Evolutionary conservation across 2,329 filamentous ascomycete species (phyloP).

Genomic region (Diaporthe vexans): DNA sequence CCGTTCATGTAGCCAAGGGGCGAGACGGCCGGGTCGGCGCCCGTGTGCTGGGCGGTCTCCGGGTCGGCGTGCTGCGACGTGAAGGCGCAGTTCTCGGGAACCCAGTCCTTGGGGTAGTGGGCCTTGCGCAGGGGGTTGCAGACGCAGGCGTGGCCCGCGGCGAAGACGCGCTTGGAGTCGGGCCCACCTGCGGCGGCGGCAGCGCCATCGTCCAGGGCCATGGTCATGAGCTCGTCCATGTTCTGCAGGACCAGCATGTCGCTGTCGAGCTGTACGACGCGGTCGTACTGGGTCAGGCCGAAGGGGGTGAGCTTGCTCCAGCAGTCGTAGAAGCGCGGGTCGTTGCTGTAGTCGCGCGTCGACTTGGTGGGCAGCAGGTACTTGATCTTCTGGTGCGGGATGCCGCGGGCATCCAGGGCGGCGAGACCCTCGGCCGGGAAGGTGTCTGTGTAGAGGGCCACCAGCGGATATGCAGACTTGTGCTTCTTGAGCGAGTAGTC

Average conservation of each 20-base stretch:
- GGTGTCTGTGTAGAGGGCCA: slow-evolving; percentile 85
- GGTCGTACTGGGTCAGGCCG: slow-evolving; percentile 79
- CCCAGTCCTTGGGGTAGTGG: slow-evolving; percentile 83
- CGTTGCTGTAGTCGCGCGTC: slow-evolving; percentile 78
- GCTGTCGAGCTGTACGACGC: slow-evolving; percentile 87
- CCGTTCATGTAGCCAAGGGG: slow-evolving; percentile 68
- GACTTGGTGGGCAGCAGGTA: slow-evolving; percentile 77
- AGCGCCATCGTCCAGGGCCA: slow-evolving; percentile 65
- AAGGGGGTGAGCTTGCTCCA: slow-evolving; percentile 91
- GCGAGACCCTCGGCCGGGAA: slow-evolving; percentile 78
- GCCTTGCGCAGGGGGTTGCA: slow-evolving; percentile 85
- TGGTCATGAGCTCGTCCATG: slow-evolving; percentile 94
- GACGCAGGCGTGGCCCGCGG: slow-evolving; percentile 86
- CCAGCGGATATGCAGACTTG: slow-evolving; percentile 79
- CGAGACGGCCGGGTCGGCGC: slow-evolving; percentile 59
- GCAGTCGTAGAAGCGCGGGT: slow-evolving; percentile 89
- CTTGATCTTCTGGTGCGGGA: slow-evolving; percentile 77
- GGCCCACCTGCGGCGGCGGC: slow-evolving; percentile 39
- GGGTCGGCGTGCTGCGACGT: slow-evolving; percentile 65
- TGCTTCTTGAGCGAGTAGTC: slow-evolving; percentile 79
- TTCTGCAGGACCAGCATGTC: slow-evolving; percentile 88
- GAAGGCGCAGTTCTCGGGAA: slow-evolving; percentile 70
- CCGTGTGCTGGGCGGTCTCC: slow-evolving; percentile 60
- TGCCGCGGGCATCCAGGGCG: slow-evolving; percentile 78
- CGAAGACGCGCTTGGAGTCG: slow-evolving; percentile 78